Base-by-base conservation (phyloP, 495 filamentous ascomycete species). In the Penicillium cataractarum region DNA sequence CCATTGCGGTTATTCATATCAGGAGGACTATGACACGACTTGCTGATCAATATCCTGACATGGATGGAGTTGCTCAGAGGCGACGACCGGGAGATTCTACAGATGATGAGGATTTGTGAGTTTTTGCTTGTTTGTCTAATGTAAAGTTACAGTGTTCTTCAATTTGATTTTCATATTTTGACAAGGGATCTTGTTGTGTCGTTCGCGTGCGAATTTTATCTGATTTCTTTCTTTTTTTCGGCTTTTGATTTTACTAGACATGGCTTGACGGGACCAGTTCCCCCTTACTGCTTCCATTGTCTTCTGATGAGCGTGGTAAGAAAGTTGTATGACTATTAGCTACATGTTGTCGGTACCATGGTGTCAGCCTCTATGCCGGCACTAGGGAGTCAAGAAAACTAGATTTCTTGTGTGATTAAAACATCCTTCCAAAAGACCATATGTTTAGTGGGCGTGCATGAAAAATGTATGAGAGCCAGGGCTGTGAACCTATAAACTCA, bases 1-100 rank as follows among this genome's bases (percentile, higher is more conserved):
- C 79, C 1, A 80, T 83, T 37, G 59, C 71, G 4, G 67, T 81
- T 8, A 70, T 78, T 62, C 66, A 75, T 61, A 69, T 76, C 15
- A 68, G 79, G 22, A 71, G 71, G 22, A 75, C 72, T 27, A 70
- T 81, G 71, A 40, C 64, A 17, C 57, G 68, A n/a, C 65, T 82
- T 31, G 63, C 72, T 2, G n/a, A 55, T 31, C 33, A 27, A 6
- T 63, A 68, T 32, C 49, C 49, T 24, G 7, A 55, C 9, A 22
- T 35, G 10, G 33, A 39, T 6, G 31, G 42, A 1, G 29, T 63
- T 48, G 57, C 63, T 49, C 58, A 39, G 12, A 40, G 40, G 13
- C 63, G 46, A 13, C 26, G 13, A 42, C 26, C 12, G 19, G 32
- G 33, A 8, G 57, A 46, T 26, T 35, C 27, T 4, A 48, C 15